Percentiles rank a stretch among this genome's conserved stretches.
Conservation (phyloP, 257 asterid species). For the Nicotiana tomentosiformis region DNA sequence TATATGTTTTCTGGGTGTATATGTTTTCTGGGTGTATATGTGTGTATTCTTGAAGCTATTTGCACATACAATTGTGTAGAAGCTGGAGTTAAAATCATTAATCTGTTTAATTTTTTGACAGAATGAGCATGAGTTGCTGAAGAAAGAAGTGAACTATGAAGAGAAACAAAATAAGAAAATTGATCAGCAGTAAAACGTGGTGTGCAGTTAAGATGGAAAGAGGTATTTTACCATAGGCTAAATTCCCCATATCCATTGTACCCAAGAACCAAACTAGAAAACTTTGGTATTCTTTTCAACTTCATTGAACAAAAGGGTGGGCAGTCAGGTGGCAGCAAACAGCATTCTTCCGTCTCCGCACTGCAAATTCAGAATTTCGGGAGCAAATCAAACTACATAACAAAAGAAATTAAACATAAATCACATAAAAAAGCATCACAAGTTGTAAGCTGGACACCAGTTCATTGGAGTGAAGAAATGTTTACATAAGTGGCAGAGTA, state of each 20-base stretch:
- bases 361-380: constrained; percentile 46
- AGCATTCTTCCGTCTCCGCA: constrained; percentile 41
- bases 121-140: not conserved
- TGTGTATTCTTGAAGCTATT: not conserved
- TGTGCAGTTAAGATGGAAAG: constrained; percentile 4
- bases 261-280: constrained; percentile 59
- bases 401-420: not conserved
- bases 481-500: not conserved
- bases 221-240: constrained; percentile 58
- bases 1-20: not conserved
- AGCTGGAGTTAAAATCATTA: not conserved
- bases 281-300: constrained; percentile 68
- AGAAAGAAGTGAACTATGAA: not conserved
- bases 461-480: not conserved
- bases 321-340: constrained; percentile 55
- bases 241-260: constrained; percentile 83
- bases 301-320: constrained; percentile 53
- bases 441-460: not conserved
- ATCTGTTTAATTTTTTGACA: not conserved
- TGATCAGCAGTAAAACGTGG: not conserved
- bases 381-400: constrained; percentile 2
- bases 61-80: not conserved
- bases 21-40: not conserved
- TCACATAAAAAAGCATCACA: not conserved
- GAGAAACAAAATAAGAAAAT: not conserved